Evolutionary conservation across 2,329 filamentous ascomycete species (phyloP).

Genomic region (Neofusicoccum parvum): DNA sequence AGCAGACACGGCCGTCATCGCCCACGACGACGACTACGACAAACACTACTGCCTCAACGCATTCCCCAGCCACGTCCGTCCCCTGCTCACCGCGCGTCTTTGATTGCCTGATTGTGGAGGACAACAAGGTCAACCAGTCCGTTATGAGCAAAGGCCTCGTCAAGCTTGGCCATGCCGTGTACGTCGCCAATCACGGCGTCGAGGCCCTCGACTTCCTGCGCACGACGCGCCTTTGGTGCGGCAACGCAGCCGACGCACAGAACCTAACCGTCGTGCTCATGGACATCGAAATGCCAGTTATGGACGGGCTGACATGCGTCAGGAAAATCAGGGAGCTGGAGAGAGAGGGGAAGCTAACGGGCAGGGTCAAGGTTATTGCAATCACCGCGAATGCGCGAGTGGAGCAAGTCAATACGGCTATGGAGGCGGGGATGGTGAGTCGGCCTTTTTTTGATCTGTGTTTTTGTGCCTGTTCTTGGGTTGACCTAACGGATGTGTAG

Average conservation of each 20-base stretch:
- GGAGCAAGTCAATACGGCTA: slow-evolving; percentile 39
- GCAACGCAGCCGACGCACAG: not conserved
- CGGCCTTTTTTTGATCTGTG: too few relatives aligned
- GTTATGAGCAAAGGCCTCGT: slow-evolving; percentile 44
- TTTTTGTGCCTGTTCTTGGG: too few relatives aligned
- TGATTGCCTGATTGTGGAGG: slow-evolving; percentile 38
- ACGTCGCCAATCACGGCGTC: slow-evolving; percentile 41
- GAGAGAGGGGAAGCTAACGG: slow-evolving; percentile 26
- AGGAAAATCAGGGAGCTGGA: slow-evolving; percentile 37
- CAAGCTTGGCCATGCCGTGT: slow-evolving; percentile 39
- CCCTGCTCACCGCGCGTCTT: not conserved
- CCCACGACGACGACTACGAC: slow-evolving; percentile 60
- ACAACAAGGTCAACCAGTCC: slow-evolving; percentile 46
- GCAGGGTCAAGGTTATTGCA: slow-evolving; percentile 36
- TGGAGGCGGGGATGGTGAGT: slow-evolving; percentile 33
- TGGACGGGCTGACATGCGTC: slow-evolving; percentile 41
- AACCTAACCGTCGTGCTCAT: slow-evolving; percentile 38
- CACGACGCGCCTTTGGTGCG: slow-evolving; percentile 25
- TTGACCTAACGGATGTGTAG: too few relatives aligned
- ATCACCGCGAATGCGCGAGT: slow-evolving; percentile 42
- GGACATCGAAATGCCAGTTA: slow-evolving; percentile 44
- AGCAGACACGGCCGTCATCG: slow-evolving; percentile 49
- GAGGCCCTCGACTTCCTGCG: slow-evolving; percentile 40
- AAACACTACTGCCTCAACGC: slow-evolving; percentile 68
- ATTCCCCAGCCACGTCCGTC: slow-evolving; percentile 71